Conservation (phyloP, 2,329 filamentous ascomycete genomes). For the Paecilomyces sp. region DNA sequence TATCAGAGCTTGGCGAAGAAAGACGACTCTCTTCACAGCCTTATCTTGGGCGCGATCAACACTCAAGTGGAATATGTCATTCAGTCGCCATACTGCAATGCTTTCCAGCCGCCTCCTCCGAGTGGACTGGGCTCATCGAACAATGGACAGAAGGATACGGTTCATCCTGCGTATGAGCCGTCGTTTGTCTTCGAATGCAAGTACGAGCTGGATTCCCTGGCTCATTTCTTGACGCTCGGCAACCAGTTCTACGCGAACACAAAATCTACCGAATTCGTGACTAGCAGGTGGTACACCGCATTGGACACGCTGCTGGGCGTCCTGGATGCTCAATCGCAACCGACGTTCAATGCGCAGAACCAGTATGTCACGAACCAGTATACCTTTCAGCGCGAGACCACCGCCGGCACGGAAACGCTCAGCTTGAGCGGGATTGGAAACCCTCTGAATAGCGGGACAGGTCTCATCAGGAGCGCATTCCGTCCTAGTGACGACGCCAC, state of each 20-base stretch:
- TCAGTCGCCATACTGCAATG: conserved; percentile 92
- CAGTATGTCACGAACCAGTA: conserved; percentile 67
- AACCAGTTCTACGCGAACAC: conserved; percentile 85
- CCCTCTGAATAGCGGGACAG: conserved; percentile 75
- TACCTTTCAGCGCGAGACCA: conserved; percentile 76
- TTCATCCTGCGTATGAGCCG: conserved; percentile 82
- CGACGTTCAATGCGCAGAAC: conserved; percentile 71
- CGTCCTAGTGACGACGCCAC: conserved; percentile 92
- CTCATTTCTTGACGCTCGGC: conserved; percentile 76
- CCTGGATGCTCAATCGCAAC: conserved; percentile 67
- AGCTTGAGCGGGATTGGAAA: conserved; percentile 80
- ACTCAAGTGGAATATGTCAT: conserved; percentile 95
- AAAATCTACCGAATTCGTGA: conserved; percentile 70
- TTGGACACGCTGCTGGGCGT: conserved; percentile 67
- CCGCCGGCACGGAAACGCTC: conserved; percentile 82
- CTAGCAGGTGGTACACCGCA: conserved; percentile 68
- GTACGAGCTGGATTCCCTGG: conserved; percentile 93
- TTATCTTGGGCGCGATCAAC: conserved; percentile 90
- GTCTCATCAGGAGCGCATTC: conserved; percentile 84
- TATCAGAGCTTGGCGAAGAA: conserved; percentile 81
- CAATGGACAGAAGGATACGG: conserved; percentile 75
- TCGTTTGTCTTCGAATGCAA: conserved; percentile 93
- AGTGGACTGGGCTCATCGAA: conserved; percentile 63
- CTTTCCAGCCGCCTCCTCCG: conserved; percentile 88
- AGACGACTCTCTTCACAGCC: conserved; percentile 66